phyloP scores from a whole-genome alignment of 169 alveolate species.

The Babesia gibsoni region DNA sequence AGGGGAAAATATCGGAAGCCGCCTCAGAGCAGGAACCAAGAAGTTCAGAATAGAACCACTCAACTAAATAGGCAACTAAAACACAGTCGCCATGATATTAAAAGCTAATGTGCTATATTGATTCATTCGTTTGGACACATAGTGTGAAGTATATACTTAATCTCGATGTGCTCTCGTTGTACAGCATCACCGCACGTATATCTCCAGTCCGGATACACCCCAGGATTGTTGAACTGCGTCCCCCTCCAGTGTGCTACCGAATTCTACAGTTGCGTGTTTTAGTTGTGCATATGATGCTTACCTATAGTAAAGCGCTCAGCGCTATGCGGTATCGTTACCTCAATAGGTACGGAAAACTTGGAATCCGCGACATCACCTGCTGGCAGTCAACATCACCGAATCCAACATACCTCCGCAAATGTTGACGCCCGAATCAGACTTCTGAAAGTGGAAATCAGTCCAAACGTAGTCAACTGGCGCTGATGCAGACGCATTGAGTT shows the following conservation, averaged over 20 bases:
- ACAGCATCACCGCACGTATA: conserved; percentile 53
- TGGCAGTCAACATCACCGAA: neutral
- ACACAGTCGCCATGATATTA: too few relatives aligned
- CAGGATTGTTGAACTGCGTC: conserved; percentile 60
- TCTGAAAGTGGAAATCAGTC: conserved; percentile 66
- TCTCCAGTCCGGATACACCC: conserved; percentile 68
- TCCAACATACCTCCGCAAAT: conserved; percentile 70
- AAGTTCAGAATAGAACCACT: conserved; percentile 81
- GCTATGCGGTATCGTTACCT: conserved; percentile 61
- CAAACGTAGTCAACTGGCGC: conserved; percentile 70
- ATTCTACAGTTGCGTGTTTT: too few relatives aligned
- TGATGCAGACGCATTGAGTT: conserved; percentile 53
- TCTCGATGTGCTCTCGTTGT: too few relatives aligned
- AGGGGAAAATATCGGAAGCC: conserved; percentile 84
- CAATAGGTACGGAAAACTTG: conserved; percentile 57
- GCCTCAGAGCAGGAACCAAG: conserved; percentile 83
- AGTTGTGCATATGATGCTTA: neutral
- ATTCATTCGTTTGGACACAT: neutral
- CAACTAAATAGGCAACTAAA: conserved; percentile 49
- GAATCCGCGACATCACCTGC: conserved; percentile 55
- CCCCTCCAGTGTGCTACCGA: conserved; percentile 61
- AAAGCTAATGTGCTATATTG: neutral
- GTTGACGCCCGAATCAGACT: conserved; percentile 49
- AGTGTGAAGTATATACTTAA: too few relatives aligned
- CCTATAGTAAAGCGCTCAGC: conserved; percentile 53